phyloP scores from a whole-genome alignment of 805 yeast genomes.

The Saturnispora halmiae region DNA sequence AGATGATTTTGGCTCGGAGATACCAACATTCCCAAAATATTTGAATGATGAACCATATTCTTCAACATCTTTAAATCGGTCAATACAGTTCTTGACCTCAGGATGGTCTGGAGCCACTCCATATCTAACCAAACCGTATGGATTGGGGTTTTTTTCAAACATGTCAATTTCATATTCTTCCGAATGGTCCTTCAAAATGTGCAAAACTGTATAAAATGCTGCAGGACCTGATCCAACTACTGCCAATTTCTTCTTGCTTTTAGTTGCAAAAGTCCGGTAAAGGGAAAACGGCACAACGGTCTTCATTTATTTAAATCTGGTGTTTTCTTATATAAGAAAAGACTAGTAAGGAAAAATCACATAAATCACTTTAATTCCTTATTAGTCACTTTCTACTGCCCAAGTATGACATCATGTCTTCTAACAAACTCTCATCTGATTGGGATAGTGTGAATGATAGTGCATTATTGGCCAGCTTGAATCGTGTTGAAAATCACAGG shows the following conservation, averaged over 20 bases:
- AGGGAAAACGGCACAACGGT: background rate
- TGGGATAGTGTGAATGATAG: constrained; percentile 6
- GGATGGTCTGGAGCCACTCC: constrained; percentile 99
- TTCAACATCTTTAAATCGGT: constrained; percentile 50
- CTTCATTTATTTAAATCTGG: background rate
- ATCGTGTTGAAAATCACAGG: background rate
- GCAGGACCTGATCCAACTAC: constrained; percentile 95
- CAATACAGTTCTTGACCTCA: constrained; percentile 81
- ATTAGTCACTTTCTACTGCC: background rate
- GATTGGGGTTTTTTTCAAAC: constrained; percentile 80
- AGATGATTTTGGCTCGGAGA: constrained; percentile 33
- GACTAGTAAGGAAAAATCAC: background rate
- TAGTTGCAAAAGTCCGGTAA: background rate
- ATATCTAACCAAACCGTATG: constrained; percentile 81
- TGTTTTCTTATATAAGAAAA: background rate
- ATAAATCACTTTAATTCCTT: background rate
- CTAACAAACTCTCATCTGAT: background rate
- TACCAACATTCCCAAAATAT: constrained; percentile 61
- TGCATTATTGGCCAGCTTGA: constrained; percentile 1
- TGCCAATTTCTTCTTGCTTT: constrained; percentile 39
- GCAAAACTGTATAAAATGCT: constrained; percentile 82
- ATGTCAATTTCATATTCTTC: constrained; percentile 44
- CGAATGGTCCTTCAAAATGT: constrained; percentile 39
- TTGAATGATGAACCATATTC: constrained; percentile 29
- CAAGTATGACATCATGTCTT: constrained; percentile 4